These are phyloP conservation scores for Trypanosomatidae sp. DNA, from an alignment of 208 protist species.

Conservation along the genomic window DNA sequence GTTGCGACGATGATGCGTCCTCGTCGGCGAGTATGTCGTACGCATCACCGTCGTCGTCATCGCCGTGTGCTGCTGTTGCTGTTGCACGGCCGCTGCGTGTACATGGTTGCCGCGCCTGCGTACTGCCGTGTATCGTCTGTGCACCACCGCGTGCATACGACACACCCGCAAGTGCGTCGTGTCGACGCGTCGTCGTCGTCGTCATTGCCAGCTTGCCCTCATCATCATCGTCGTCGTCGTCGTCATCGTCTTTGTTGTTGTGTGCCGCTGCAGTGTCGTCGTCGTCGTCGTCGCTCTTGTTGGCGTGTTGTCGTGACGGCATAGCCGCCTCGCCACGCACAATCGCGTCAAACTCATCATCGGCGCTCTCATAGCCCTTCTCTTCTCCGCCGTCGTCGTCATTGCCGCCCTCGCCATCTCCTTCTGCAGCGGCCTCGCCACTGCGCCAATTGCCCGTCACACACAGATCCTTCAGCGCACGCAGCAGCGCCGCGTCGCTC, in stretches of 20 bases:
- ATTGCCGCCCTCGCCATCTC: slow-evolving; percentile 16
- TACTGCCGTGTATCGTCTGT: too few relatives aligned
- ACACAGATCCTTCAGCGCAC: slow-evolving; percentile 86
- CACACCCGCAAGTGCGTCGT: slow-evolving; percentile 16
- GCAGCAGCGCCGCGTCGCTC: slow-evolving; percentile 24
- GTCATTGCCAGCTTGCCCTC: slow-evolving; percentile 24
- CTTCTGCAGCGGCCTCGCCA: slow-evolving; percentile 12
- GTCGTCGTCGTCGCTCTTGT: slow-evolving; percentile 3
- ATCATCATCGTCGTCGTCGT: slow-evolving; percentile 30
- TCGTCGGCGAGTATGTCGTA: slow-evolving; percentile 66
- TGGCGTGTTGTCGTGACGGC: background rate
- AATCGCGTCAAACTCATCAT: slow-evolving; percentile 75
- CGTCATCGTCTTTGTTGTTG: too few relatives aligned
- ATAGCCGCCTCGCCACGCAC: slow-evolving; percentile 42
- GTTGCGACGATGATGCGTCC: slow-evolving; percentile 6
- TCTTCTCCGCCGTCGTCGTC: slow-evolving; percentile 33
- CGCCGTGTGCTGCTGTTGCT: too few relatives aligned
- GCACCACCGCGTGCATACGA: slow-evolving; percentile 2
- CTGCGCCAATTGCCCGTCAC: slow-evolving; percentile 91
- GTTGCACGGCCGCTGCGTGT: slow-evolving; percentile 1
- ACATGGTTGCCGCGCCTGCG: slow-evolving; percentile 1
- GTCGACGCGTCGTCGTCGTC: slow-evolving; percentile 7
- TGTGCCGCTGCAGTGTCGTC: too few relatives aligned
- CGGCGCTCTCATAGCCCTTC: slow-evolving; percentile 76
- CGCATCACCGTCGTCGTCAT: slow-evolving; percentile 11